Evolutionary conservation across 768 basidiomycete genomes (phyloP), one percentile per base, ranked within the genome.

Genomic region (Leucosporidium creatinivorum): DNA sequence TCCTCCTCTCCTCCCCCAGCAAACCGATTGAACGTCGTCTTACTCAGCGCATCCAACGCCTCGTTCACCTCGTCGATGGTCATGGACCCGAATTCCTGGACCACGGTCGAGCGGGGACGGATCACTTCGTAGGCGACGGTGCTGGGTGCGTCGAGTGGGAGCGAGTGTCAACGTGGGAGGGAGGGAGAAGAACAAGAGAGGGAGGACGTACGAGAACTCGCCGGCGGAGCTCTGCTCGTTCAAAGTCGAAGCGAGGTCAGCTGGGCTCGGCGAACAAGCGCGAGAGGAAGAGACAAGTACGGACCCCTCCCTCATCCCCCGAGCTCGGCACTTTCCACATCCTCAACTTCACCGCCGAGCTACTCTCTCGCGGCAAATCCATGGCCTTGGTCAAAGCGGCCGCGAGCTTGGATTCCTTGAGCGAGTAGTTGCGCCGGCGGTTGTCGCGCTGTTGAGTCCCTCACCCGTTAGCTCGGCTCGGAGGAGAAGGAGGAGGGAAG

Each of bases 321-420:
- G n/a, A n/a, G n/a, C n/a, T n/a, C 13, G 80, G 80, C 25, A 76
- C 73, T 66, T 81, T 98, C 96, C 96, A 98, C 72, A 94, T 88
- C 56, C 88, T 79, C 54, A 99, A 79, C 50, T 63, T 59, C 26
- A 39, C 23, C 19, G 72, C 58, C n/a, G 39, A 62, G 13, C 61
- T 85, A 44, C 39, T 44, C 39, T 8, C 13, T 76, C 79, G 84
- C 49, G 88, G 87, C 4, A 99, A 81, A 1, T 89, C 90, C 47
- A 98, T 88, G 3, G 93, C 83, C 69, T 88, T 87, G 80, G 94
- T 91, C 76, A 93, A 96, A 15, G 85, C 86, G 78, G 93, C 97
- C 7, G 93, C 93, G 4, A 99, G 80, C 76, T 89, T 89, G 79
- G 89, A 89, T 80, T 99, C 96, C 77, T 99, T 99, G 72, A 96